These are phyloP conservation scores for Pleurotus eryngii DNA, from an alignment of 768 basidiomycete genomes.

Conservation along the genomic window DNA sequence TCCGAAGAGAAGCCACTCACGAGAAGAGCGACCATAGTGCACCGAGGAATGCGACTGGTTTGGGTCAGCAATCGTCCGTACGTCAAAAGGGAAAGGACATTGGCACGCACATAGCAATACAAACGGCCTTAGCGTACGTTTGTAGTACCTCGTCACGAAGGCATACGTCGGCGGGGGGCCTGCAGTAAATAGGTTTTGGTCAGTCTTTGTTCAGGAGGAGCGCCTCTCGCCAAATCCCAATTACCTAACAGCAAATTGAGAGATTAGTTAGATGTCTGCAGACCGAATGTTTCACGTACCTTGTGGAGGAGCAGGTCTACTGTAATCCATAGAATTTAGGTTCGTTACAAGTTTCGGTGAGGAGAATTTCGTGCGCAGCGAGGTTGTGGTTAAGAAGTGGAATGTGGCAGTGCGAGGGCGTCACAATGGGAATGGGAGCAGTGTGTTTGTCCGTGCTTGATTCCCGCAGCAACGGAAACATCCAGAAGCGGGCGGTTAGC, in stretches of 20 bases:
- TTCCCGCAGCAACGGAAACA: not conserved
- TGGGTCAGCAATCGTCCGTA: conserved; percentile 7
- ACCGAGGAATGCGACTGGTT: conserved; percentile 38
- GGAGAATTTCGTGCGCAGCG: not conserved
- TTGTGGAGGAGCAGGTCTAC: conserved; percentile 8
- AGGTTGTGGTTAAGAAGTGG: not conserved
- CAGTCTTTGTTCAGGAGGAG: not conserved
- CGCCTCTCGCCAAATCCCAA: not conserved
- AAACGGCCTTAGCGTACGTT: conserved; percentile 58
- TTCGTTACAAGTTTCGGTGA: no score
- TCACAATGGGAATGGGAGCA: not conserved
- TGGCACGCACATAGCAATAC: conserved; percentile 44
- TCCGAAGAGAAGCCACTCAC: conserved; percentile 38
- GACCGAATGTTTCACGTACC: not conserved
- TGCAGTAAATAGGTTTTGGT: conserved; percentile 17
- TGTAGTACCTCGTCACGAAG: conserved; percentile 55
- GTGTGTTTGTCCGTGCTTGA: not conserved
- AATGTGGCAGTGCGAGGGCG: not conserved
- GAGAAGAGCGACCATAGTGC: conserved; percentile 61
- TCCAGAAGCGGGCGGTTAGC: no score
- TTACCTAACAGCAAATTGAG: not conserved
- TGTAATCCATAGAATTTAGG: conserved; percentile 1
- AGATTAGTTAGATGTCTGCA: not conserved
- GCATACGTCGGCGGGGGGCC: conserved; percentile 54
- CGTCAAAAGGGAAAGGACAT: not conserved